phyloP scores from a whole-genome alignment of 2,329 filamentous ascomycete species.

The Talaromyces sp. region DNA sequence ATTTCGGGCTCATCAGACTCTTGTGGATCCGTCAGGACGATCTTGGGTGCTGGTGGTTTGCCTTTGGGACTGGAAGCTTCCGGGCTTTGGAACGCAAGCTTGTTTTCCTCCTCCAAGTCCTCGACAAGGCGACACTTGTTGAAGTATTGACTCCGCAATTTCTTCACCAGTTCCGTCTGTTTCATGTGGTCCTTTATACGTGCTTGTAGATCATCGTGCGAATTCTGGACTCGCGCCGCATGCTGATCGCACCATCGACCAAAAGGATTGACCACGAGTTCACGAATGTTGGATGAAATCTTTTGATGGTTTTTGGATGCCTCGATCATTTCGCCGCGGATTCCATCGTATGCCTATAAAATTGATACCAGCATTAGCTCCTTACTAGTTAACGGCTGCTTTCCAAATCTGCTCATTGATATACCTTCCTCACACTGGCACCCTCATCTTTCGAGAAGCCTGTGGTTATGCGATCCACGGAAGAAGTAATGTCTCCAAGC shows the following conservation, averaged over 20 bases:
- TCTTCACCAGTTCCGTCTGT: slow-evolving; percentile 85
- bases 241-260: slow-evolving; percentile 95
- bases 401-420: background rate
- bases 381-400: background rate
- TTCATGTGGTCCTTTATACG: slow-evolving; percentile 91
- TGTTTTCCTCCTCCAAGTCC: slow-evolving; percentile 97
- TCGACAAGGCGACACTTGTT: slow-evolving; percentile 97
- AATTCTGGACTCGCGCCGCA: slow-evolving; percentile 83
- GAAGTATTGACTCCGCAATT: slow-evolving; percentile 93
- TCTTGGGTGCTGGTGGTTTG: slow-evolving; percentile 61
- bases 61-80: slow-evolving; percentile 59
- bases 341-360: slow-evolving; percentile 81
- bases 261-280: slow-evolving; percentile 92
- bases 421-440: slow-evolving; percentile 92
- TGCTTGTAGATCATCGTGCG: slow-evolving; percentile 86
- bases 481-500: slow-evolving; percentile 74
- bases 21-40: slow-evolving; percentile 75
- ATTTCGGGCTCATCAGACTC: slow-evolving; percentile 72
- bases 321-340: slow-evolving; percentile 88
- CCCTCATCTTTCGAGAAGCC: slow-evolving; percentile 92
- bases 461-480: slow-evolving; percentile 74
- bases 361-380: background rate
- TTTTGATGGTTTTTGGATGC: slow-evolving; percentile 87
- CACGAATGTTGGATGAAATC: slow-evolving; percentile 92
- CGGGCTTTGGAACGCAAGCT: slow-evolving; percentile 91